These are phyloP conservation scores for Parathielavia appendiculata DNA, from an alignment of 495 filamentous ascomycete species.

Conservation along the genomic window DNA sequence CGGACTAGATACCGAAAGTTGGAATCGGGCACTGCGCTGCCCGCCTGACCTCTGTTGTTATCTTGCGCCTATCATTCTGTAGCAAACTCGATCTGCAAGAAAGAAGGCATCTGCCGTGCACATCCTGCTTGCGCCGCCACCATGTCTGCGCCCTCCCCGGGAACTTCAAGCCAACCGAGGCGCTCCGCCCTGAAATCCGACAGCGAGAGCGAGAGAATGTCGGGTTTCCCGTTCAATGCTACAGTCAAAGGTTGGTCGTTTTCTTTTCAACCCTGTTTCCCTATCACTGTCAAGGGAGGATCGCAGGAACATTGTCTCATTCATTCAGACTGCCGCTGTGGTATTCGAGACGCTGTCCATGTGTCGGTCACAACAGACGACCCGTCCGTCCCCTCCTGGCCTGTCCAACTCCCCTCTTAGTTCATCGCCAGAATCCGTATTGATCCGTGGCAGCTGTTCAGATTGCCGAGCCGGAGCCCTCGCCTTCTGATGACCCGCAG, in stretches of 20 bases:
- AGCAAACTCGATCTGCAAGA: not conserved
- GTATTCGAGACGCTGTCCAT: not conserved
- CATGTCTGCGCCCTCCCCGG: slow-evolving; percentile 29
- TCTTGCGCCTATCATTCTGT: not conserved
- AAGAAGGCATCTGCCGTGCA: not conserved
- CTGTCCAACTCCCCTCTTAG: not conserved
- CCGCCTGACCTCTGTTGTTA: slow-evolving; percentile 1
- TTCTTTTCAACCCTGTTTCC: not conserved
- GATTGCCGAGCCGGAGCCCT: slow-evolving; percentile 43
- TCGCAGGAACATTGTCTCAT: not conserved
- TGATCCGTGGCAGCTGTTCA: slow-evolving; percentile 41
- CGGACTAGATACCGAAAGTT: not conserved
- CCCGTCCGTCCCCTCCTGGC: not conserved
- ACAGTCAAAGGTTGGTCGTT: slow-evolving; percentile 41
- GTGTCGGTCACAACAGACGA: not conserved
- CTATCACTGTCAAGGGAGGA: not conserved
- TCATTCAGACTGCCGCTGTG: not conserved
- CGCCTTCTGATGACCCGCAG: slow-evolving; percentile 34
- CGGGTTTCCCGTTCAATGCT: slow-evolving; percentile 27
- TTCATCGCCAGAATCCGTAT: not conserved
- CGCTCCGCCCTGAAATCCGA: slow-evolving; percentile 44
- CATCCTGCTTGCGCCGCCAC: not conserved
- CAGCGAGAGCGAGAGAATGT: slow-evolving; percentile 35
- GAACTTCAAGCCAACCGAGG: slow-evolving; percentile 26
- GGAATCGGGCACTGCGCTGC: not conserved